These are phyloP conservation scores for Allomyces macrogynus DNA, from an alignment of 192 early-diverging fungal species.

Conservation along the genomic window DNA sequence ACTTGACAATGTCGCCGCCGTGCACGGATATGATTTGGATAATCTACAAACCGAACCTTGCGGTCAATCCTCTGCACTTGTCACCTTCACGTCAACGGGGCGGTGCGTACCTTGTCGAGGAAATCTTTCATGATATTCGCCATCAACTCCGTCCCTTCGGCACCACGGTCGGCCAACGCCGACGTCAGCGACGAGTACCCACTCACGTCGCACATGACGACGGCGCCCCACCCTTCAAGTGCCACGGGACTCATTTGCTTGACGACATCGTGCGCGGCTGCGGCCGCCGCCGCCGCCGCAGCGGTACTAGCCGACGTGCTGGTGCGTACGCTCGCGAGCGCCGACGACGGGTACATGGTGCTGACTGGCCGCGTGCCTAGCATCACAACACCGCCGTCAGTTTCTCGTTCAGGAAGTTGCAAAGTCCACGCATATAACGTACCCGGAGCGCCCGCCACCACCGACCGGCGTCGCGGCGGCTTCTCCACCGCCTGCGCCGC, in stretches of 20 bases:
- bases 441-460: neutral
- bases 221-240: conserved; percentile 15
- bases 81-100: no score
- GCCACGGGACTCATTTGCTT: conserved; percentile 11
- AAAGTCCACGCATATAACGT: no score
- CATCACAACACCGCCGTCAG: no score
- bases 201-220: conserved; percentile 28
- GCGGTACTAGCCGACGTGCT: neutral
- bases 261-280: neutral
- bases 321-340: neutral
- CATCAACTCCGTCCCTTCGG: conserved; percentile 21
- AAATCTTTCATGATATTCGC: conserved; percentile 28
- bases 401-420: neutral
- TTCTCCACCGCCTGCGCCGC: neutral
- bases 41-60: conserved; percentile 12
- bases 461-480: neutral
- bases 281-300: neutral
- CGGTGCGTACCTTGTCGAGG: conserved; percentile 20
- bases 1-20: conserved; percentile 36
- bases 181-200: conserved; percentile 23
- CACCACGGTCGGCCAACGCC: conserved; percentile 18
- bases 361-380: neutral
- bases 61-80: conserved; percentile 2
- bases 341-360: neutral
- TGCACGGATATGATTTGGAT: conserved; percentile 23